Conservation (phyloP, 2,329 filamentous ascomycete genomes). For the Fusarium sacchari region DNA sequence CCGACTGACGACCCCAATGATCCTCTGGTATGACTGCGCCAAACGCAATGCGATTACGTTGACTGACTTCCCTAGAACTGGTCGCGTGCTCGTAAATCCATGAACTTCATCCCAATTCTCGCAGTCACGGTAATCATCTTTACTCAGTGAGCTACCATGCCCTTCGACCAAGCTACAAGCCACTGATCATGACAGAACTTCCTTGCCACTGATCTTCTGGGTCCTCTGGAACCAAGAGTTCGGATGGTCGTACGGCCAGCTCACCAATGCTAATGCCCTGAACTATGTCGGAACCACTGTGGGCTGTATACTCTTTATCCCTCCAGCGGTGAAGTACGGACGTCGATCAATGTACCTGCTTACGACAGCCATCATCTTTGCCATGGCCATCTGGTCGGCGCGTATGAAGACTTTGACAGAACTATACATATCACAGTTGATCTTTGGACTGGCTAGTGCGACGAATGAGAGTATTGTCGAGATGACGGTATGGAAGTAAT, state of each 20-base stretch:
- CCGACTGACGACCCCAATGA: background rate
- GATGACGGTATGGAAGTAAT: constrained; percentile 43
- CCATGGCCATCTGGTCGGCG: constrained; percentile 2
- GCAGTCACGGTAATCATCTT: background rate
- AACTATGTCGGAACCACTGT: constrained; percentile 44
- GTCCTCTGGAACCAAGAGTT: constrained; percentile 43
- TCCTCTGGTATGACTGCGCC: background rate
- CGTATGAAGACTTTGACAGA: background rate
- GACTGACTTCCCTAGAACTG: background rate
- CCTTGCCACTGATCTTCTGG: constrained; percentile 43
- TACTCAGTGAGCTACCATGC: background rate
- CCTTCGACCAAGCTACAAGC: accelerated
- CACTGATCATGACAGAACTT: constrained; percentile 9
- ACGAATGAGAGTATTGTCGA: constrained; percentile 51
- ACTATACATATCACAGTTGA: constrained; percentile 8
- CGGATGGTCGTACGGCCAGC: constrained; percentile 30
- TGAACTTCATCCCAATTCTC: background rate
- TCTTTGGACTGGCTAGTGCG: constrained; percentile 48
- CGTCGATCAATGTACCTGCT: constrained; percentile 44
- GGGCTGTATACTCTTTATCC: constrained; percentile 46
- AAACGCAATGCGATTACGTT: background rate
- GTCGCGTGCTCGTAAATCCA: background rate
- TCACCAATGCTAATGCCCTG: constrained; percentile 39
- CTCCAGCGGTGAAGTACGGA: constrained; percentile 47
- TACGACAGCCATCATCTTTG: constrained; percentile 10